These are phyloP conservation scores for Cicer judaicum DNA, from an alignment of 306 rosid species.

Conservation along the genomic window DNA sequence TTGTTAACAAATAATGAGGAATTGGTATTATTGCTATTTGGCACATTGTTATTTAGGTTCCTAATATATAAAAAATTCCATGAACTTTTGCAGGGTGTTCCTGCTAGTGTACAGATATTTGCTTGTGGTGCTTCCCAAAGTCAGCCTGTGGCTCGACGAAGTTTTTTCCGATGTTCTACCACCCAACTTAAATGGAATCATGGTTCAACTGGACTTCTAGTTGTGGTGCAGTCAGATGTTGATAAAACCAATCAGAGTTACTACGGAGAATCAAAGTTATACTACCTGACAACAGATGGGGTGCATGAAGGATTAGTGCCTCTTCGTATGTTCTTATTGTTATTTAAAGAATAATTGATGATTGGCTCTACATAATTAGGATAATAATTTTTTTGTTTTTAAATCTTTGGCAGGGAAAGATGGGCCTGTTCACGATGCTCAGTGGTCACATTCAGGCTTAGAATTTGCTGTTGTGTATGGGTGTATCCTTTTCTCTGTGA, in stretches of 20 bases:
- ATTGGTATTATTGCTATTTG: slow-evolving; percentile 35
- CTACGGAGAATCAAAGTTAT: slow-evolving; percentile 89
- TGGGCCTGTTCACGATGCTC: slow-evolving; percentile 96
- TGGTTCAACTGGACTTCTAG: slow-evolving; percentile 87
- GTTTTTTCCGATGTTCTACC: slow-evolving; percentile 86
- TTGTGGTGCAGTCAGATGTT: slow-evolving; percentile 86
- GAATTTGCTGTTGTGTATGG: slow-evolving; percentile 90
- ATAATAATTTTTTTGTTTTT: slow-evolving; percentile 29
- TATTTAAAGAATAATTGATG: slow-evolving; percentile 21
- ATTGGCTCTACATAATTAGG: slow-evolving; percentile 29
- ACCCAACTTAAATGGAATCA: slow-evolving; percentile 85
- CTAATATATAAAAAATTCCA: neutral
- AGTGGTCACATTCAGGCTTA: slow-evolving; percentile 82
- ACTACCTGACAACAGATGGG: slow-evolving; percentile 89
- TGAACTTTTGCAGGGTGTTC: slow-evolving; percentile 71
- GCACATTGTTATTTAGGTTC: slow-evolving; percentile 30
- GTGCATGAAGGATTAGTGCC: slow-evolving; percentile 84
- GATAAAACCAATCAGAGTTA: slow-evolving; percentile 98
- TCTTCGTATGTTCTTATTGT: slow-evolving; percentile 70
- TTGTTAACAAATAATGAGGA: slow-evolving; percentile 10
- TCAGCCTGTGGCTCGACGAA: slow-evolving; percentile 77
- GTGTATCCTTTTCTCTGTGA: slow-evolving; percentile 74
- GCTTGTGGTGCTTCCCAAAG: slow-evolving; percentile 63
- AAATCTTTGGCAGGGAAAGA: slow-evolving; percentile 83
- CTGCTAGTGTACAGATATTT: slow-evolving; percentile 89